Conservation (phyloP, 148 eudicot species). For the Rhododendron molle region DNA sequence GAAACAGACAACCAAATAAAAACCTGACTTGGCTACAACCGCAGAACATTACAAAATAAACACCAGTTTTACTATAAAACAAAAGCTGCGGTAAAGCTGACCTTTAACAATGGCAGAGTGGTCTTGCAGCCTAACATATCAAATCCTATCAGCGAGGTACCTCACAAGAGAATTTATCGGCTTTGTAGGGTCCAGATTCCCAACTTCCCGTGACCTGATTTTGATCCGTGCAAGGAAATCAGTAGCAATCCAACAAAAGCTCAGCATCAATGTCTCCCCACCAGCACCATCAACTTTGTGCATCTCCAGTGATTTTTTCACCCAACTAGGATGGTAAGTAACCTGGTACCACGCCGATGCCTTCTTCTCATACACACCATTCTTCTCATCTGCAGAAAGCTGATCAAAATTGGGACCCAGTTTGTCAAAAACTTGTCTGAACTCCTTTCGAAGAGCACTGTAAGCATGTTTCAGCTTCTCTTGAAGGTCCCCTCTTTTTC, state of each 20-base stretch:
- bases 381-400: conserved; percentile 52
- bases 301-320: conserved; percentile 38
- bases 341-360: conserved; percentile 97
- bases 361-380: conserved; percentile 53
- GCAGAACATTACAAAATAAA: neutral
- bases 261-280: conserved; percentile 42
- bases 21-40: neutral
- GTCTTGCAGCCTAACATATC: conserved; percentile 39
- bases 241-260: conserved; percentile 88
- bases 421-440: conserved; percentile 59
- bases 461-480: conserved; percentile 87
- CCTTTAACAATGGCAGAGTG: conserved; percentile 51
- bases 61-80: neutral
- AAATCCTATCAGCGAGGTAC: conserved; percentile 58
- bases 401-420: conserved; percentile 34
- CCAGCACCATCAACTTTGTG: conserved; percentile 39
- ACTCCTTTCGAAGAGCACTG: conserved; percentile 61
- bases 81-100: neutral
- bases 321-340: conserved; percentile 61
- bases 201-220: conserved; percentile 27
- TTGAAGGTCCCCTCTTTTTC: conserved; percentile 74
- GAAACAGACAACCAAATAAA: neutral
- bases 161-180: conserved; percentile 60
- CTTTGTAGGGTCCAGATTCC: conserved; percentile 24
- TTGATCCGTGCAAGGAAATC: conserved; percentile 87